These are phyloP conservation scores for Cinnamomum micranthum DNA, from an alignment of 164 flowering plant genomes.

Conservation along the genomic window DNA sequence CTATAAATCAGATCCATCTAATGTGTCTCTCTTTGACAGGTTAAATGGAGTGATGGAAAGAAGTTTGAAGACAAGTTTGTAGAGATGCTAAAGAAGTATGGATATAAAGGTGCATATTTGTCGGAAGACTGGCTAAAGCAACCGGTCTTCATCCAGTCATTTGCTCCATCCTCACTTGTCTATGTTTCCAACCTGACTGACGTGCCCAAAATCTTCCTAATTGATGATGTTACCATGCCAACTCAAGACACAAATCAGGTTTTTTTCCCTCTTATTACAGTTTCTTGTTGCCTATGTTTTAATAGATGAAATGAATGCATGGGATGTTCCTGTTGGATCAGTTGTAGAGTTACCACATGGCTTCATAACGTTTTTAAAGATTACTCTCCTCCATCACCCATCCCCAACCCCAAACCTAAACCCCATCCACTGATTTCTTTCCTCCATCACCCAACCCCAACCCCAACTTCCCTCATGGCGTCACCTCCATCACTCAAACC, in stretches of 20 bases:
- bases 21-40: slow-evolving; percentile 37
- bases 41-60: slow-evolving; percentile 84
- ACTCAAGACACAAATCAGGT: slow-evolving; percentile 98
- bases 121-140: slow-evolving; percentile 87
- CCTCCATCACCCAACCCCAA: too few relatives aligned
- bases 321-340: not conserved
- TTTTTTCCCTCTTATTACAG: slow-evolving; percentile 1
- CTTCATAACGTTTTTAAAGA: too few relatives aligned
- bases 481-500: too few relatives aligned
- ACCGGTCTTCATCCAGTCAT: slow-evolving; percentile 91
- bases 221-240: slow-evolving; percentile 62
- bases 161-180: slow-evolving; percentile 88
- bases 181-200: slow-evolving; percentile 73
- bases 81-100: slow-evolving; percentile 77
- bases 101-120: slow-evolving; percentile 80
- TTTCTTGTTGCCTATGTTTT: not conserved
- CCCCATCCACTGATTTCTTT: too few relatives aligned
- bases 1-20: not conserved
- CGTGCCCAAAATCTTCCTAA: slow-evolving; percentile 76
- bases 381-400: too few relatives aligned
- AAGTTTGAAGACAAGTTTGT: slow-evolving; percentile 87
- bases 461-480: too few relatives aligned
- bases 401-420: too few relatives aligned
- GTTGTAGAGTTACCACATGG: too few relatives aligned
- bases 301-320: not conserved